Percentiles rank a stretch among this genome's conserved stretches.
These are phyloP conservation scores for Malus hybrid DNA, from an alignment of 331 rosid genomes.

Conservation along the genomic window DNA sequence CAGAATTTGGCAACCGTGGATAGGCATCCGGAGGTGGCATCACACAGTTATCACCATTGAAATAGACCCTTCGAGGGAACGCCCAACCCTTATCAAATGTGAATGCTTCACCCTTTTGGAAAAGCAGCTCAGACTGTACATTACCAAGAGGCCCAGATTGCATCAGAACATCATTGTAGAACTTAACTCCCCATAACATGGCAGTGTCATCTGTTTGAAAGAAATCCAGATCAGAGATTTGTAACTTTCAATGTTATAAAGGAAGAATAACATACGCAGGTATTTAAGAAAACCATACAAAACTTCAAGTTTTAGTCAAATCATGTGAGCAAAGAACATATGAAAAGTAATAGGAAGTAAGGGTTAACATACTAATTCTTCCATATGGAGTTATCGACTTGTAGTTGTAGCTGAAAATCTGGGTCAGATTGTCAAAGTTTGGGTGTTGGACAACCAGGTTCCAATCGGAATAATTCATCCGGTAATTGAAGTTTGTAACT, in stretches of 20 bases:
- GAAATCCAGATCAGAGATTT: neutral
- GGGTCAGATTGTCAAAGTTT: constrained; percentile 70
- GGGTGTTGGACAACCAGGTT: constrained; percentile 87
- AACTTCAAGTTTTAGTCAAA: neutral
- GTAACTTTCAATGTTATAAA: neutral
- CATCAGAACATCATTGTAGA: constrained; percentile 77
- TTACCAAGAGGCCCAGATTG: constrained; percentile 76
- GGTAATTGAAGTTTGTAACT: constrained; percentile 71
- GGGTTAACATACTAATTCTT: constrained; percentile 49
- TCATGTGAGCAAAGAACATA: neutral
- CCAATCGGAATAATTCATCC: constrained; percentile 82
- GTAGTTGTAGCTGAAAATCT: constrained; percentile 82
- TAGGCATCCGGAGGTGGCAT: constrained; percentile 94
- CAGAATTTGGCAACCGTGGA: constrained; percentile 66
- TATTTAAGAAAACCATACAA: neutral
- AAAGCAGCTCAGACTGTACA: constrained; percentile 84
- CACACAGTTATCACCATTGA: constrained; percentile 88
- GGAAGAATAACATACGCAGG: neutral
- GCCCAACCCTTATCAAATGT: constrained; percentile 94
- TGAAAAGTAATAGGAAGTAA: neutral
- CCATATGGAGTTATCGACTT: constrained; percentile 56
- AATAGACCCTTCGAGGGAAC: constrained; percentile 81
- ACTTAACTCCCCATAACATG: constrained; percentile 84
- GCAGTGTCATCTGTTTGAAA: constrained; percentile 83
- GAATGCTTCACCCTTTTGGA: constrained; percentile 58